phyloP scores from a whole-genome alignment of 1,284 basidiomycete genomes.

The Rhizoctonia solani region DNA sequence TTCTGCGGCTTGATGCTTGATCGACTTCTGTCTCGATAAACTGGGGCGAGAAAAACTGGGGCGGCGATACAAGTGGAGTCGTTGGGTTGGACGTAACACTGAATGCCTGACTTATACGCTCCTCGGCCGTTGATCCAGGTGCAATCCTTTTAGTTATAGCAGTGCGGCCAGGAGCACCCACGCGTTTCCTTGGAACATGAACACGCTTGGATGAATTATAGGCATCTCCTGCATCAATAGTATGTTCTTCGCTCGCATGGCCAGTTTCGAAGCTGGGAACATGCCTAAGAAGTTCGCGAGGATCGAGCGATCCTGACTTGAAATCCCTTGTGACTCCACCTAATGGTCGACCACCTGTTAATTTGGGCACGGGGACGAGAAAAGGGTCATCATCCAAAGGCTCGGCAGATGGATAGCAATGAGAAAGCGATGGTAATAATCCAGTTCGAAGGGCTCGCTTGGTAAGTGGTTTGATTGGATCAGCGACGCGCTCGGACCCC shows the following conservation, averaged over 20 bases:
- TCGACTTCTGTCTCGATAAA: too few relatives aligned
- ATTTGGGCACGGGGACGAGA: background rate
- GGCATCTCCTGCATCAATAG: too few relatives aligned
- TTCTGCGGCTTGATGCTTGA: too few relatives aligned
- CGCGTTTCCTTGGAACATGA: too few relatives aligned
- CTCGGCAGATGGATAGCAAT: background rate
- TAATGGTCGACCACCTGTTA: background rate
- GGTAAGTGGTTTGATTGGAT: background rate
- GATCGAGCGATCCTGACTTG: background rate
- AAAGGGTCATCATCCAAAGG: constrained; percentile 23
- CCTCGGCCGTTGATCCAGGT: background rate
- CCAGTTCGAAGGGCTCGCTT: background rate
- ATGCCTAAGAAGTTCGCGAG: too few relatives aligned
- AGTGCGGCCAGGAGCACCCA: background rate
- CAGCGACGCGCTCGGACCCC: too few relatives aligned
- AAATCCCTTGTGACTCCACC: background rate
- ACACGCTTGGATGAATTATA: too few relatives aligned
- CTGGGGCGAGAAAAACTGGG: too few relatives aligned
- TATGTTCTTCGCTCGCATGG: too few relatives aligned
- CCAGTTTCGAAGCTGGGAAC: too few relatives aligned
- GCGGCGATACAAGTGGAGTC: too few relatives aligned
- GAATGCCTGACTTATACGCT: too few relatives aligned
- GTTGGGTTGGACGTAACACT: background rate
- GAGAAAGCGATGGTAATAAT: constrained; percentile 1
- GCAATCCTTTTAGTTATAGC: background rate